Conservation (phyloP, 306 rosid genomes). For the Abrus pulchellus region DNA sequence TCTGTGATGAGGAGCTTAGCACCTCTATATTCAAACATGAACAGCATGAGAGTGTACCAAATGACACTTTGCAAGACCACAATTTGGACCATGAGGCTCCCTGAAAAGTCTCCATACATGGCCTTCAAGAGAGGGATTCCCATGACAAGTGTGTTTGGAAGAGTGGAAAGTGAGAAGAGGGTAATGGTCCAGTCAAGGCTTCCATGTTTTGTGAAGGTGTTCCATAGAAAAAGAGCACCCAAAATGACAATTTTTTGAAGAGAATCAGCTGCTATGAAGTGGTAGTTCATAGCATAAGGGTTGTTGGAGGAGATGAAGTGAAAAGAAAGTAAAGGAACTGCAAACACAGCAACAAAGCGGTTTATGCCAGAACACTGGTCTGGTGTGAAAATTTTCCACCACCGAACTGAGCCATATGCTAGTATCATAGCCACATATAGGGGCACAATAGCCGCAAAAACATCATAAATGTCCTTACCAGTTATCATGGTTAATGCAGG, state of each 20-base stretch:
- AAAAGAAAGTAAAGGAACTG: slow-evolving; percentile 84
- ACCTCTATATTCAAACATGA: slow-evolving; percentile 86
- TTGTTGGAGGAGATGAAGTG: slow-evolving; percentile 84
- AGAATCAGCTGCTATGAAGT: slow-evolving; percentile 85
- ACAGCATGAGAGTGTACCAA: slow-evolving; percentile 84
- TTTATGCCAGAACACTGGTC: slow-evolving; percentile 91
- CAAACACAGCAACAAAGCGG: slow-evolving; percentile 85
- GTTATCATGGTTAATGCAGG: slow-evolving; percentile 63
- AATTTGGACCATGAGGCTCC: slow-evolving; percentile 80
- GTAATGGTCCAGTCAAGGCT: slow-evolving; percentile 84
- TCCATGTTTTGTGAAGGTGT: slow-evolving; percentile 65
- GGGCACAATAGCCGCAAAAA: slow-evolving; percentile 82
- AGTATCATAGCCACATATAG: slow-evolving; percentile 83
- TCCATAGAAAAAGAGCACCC: slow-evolving; percentile 78
- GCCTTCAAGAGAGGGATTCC: slow-evolving; percentile 84
- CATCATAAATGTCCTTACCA: slow-evolving; percentile 81
- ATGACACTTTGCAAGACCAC: slow-evolving; percentile 89
- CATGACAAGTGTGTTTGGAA: slow-evolving; percentile 92
- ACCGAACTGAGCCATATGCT: slow-evolving; percentile 81
- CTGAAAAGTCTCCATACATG: slow-evolving; percentile 86
- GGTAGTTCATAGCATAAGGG: slow-evolving; percentile 84
- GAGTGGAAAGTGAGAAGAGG: slow-evolving; percentile 83
- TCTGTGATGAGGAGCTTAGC: slow-evolving; percentile 80
- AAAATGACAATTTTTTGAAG: slow-evolving; percentile 77
- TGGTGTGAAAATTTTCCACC: slow-evolving; percentile 92